Evolutionary conservation across 2,329 filamentous ascomycete species (phyloP).

Genomic region (Scorias spongiosa): DNA sequence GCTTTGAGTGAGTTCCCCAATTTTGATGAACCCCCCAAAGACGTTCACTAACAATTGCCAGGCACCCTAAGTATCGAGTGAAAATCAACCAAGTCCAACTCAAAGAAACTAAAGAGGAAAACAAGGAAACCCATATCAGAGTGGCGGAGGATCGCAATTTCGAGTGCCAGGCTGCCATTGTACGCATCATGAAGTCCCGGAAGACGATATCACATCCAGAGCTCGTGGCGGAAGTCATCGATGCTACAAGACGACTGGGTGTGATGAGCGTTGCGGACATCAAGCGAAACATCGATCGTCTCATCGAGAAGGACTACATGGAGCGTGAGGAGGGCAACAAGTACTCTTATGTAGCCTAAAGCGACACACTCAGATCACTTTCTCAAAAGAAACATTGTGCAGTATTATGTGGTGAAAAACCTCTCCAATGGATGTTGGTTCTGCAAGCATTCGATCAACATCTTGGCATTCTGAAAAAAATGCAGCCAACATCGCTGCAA

Average conservation of each 20-base stretch:
- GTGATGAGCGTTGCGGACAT: constrained; percentile 76
- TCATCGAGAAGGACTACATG: constrained; percentile 89
- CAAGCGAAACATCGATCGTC: constrained; percentile 92
- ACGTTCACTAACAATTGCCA: constrained; percentile 5
- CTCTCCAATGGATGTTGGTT: too few relatives aligned
- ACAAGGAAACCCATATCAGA: constrained; percentile 81
- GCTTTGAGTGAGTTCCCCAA: constrained; percentile 34
- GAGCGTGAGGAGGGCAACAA: constrained; percentile 57
- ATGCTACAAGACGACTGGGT: constrained; percentile 71
- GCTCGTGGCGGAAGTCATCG: constrained; percentile 82
- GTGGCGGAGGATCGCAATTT: constrained; percentile 83
- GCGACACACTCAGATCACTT: too few relatives aligned
- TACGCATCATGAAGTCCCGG: constrained; percentile 89
- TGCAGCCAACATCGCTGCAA: too few relatives aligned
- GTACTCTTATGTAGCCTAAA: constrained; percentile 32
- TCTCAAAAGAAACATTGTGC: too few relatives aligned
- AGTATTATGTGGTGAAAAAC: too few relatives aligned
- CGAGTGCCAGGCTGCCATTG: constrained; percentile 93
- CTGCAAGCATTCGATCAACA: too few relatives aligned
- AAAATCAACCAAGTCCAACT: constrained; percentile 99
- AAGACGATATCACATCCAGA: constrained; percentile 79
- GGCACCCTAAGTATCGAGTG: constrained; percentile 69
- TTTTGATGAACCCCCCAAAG: background rate
- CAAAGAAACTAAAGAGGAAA: constrained; percentile 89
- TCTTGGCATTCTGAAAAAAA: too few relatives aligned